Evolutionary conservation across 805 yeast genomes (phyloP).

Genomic region (Middelhovenomyces tepae): DNA sequence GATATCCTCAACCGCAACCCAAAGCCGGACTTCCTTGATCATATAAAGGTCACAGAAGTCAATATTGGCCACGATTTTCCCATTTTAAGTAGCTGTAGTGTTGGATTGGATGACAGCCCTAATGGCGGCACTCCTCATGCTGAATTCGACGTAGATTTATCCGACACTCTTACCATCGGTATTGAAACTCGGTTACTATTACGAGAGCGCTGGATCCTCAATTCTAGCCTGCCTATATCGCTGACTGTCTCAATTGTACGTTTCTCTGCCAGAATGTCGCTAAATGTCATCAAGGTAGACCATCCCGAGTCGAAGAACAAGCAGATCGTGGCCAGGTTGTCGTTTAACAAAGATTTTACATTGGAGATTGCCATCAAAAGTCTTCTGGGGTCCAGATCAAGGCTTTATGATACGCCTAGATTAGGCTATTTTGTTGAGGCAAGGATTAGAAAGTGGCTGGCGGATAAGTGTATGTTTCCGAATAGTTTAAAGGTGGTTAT

Average conservation of each 20-base stretch:
- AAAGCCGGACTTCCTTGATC: constrained; percentile 62
- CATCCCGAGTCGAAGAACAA: no score
- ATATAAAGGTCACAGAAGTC: constrained; percentile 58
- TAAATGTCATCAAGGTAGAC: constrained; percentile 1
- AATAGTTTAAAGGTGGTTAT: constrained; percentile 1
- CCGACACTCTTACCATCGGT: constrained; percentile 70
- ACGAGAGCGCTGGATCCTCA: constrained; percentile 63
- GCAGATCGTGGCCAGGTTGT: constrained; percentile 33
- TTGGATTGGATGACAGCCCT: constrained; percentile 26
- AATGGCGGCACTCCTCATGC: constrained; percentile 38
- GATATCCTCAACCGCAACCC: constrained; percentile 45
- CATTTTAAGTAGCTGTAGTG: constrained; percentile 72
- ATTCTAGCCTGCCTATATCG: no score
- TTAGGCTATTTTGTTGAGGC: constrained; percentile 1
- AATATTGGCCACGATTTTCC: constrained; percentile 83
- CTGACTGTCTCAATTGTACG: constrained; percentile 68
- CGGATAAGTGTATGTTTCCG: constrained; percentile 1
- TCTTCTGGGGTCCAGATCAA: constrained; percentile 1
- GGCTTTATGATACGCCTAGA: constrained; percentile 4
- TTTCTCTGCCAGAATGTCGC: constrained; percentile 48
- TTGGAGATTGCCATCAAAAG: constrained; percentile 39
- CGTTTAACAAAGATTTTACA: constrained; percentile 35
- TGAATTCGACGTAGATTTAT: constrained; percentile 71
- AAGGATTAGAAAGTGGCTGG: not conserved
- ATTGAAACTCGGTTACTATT: constrained; percentile 60